Evolutionary conservation across 2,329 filamentous ascomycete species (phyloP), one percentile per base, ranked within the genome.

Genomic region (Neophaeococcomyces mojaviensis): DNA sequence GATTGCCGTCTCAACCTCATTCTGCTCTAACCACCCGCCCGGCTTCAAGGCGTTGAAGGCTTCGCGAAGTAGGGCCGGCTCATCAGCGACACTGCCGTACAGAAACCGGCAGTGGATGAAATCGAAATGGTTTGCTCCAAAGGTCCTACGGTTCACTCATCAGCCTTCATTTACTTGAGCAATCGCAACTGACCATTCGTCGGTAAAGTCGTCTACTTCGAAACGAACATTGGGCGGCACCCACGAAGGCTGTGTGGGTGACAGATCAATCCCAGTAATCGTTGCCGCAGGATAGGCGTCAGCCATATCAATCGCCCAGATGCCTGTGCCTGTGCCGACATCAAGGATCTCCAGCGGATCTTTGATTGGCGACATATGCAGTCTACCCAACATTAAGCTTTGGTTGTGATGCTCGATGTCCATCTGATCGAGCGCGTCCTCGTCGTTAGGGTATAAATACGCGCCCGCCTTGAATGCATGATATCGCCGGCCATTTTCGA

Each of bases 251-350:
- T 47, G 44, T 10, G 30, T 31, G 4, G 43, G 43, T 7, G 43
- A 33, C 5, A 74, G 64, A 53, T 73, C 71, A n/a, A 64, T 68
- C 34, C 71, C 72, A 2, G 65, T 65, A 28, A 52, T 47, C 9
- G 20, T 33, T 15, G 49, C 49, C 22, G 34, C 32, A 15, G 49
- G 49, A 26, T 35, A 52, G n/a, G 31, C 19, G 20, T 51, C 55
- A 55, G 61, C 63, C 46, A 65, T 62, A 37, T 64, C 63, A 26
- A 64, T 61, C 13, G 62, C 61, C 62, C 62, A 65, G 35, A 64
- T 61, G 1, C 62, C 62, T 2, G 62, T 65, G 1, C 62, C 62
- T 3, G 62, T 65, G 2, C 62, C 62, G 19, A 65, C 52, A 47
- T 65, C 62, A 18, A 65, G 38, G 3, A 64, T 61, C 19, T 60